Evolutionary conservation across 1,139 yeast genomes (phyloP), one percentile per base, ranked within the genome.

Genomic region (Nakaseomyces delphensis): DNA sequence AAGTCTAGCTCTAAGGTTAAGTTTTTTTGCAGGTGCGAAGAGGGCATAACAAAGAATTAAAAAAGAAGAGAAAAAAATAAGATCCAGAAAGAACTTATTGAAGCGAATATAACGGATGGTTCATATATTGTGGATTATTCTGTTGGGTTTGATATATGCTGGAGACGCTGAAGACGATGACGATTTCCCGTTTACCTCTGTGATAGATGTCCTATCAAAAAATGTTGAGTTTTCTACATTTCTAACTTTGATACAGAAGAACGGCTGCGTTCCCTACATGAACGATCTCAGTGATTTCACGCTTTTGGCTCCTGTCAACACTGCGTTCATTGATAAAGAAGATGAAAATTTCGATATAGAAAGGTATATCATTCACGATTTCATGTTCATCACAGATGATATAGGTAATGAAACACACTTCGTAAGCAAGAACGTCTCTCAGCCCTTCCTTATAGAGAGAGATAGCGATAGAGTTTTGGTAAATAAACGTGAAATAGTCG

Each of bases 261-360:
- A 71, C 38, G 93, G 82, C 10, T 64, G 83, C 48, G 68, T 91
- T 1, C 93, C 94, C 1, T 63, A 66, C 27, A 62, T 91, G 40
- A 89, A 86, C 59, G 66, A 67, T 29, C 63, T 83, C 48, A 66
- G 69, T 29, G 83, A 87, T 58, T 73, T 81, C 42, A 86, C 97
- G 0, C 64, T 89, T 15, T 60, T 86, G 38, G 96, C 96, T 0
- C 96, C 97, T 0, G 73, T 84, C 15, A 86, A 89, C 63, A 78
- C 83, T 53, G 96, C 96, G 0, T 87, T 83, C 62, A 69, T 66
- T 13, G 56, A 51, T 19, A 51, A 43, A 15, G 54, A 49, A 2
- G 19, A 29, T 3, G 36, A 43, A 6, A 18, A 42, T 4, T 52
- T 59, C 44, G 54, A 53, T 42, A 43, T 60, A 15, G 50, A 56